phyloP scores from a whole-genome alignment of 176 grass and related monocot species.

The Cocos nucifera region DNA sequence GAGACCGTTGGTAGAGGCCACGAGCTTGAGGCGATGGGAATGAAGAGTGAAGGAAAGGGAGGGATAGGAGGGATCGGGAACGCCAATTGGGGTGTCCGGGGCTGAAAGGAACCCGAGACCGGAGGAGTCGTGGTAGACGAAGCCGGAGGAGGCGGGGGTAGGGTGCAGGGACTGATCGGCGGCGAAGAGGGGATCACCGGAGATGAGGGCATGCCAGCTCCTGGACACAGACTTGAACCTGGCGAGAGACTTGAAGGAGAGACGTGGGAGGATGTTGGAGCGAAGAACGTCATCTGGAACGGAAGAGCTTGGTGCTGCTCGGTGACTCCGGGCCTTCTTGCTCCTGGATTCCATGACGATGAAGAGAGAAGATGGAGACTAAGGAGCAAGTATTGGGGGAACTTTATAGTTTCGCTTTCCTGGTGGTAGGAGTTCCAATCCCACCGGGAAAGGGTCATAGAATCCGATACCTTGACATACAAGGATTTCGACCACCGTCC shows the following conservation, averaged over 20 bases:
- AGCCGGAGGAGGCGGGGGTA: constrained; percentile 2
- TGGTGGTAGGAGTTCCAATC: no score
- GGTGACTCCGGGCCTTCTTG: no score
- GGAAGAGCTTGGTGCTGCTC: no score
- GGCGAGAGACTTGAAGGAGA: constrained; percentile 6
- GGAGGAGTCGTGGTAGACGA: neutral
- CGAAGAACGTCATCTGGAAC: constrained; percentile 2
- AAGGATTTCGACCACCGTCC: no score
- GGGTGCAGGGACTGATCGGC: neutral
- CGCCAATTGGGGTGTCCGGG: neutral
- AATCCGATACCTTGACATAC: no score
- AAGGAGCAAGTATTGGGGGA: no score
- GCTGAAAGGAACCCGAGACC: neutral
- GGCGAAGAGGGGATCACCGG: neutral
- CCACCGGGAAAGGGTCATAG: no score
- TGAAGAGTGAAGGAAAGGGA: neutral
- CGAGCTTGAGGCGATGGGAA: neutral
- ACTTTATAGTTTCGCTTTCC: no score
- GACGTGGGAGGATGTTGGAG: constrained; percentile 1
- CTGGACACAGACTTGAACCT: constrained; percentile 7
- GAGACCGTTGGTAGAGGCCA: constrained; percentile 16
- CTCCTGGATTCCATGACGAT: no score
- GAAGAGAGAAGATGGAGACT: no score
- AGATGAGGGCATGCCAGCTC: neutral
- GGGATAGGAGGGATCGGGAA: constrained; percentile 5